Evolutionary conservation across 192 early-diverging fungal genomes (phyloP).

Genomic region (Coemansia sp.): DNA sequence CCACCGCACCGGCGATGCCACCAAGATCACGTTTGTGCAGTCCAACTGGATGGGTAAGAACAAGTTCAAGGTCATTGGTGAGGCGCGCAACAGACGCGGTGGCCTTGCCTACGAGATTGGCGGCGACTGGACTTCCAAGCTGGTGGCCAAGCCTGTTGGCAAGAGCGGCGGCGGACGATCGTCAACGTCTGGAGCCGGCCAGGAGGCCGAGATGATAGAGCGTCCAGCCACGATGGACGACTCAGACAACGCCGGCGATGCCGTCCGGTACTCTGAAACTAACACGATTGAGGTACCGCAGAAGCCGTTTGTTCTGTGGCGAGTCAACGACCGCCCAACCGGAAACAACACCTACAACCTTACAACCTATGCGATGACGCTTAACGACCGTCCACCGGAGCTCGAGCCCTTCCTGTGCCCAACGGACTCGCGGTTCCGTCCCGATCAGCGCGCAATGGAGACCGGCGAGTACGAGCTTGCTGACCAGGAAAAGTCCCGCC

Average conservation of each 20-base stretch:
- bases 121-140: conserved; percentile 67
- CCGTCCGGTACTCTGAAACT: conserved; percentile 25
- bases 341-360: conserved; percentile 68
- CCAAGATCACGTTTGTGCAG: conserved; percentile 75
- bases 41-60: conserved; percentile 71
- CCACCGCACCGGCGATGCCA: conserved; percentile 79
- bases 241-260: conserved; percentile 24
- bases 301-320: conserved; percentile 65
- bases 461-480: conserved; percentile 77
- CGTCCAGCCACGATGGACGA: conserved; percentile 18
- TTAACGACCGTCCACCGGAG: conserved; percentile 67
- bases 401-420: conserved; percentile 67
- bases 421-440: conserved; percentile 81
- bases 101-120: conserved; percentile 62
- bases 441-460: conserved; percentile 88
- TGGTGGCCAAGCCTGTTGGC: conserved; percentile 57
- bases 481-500: conserved; percentile 65
- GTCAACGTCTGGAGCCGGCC: neutral
- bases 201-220: conserved; percentile 29
- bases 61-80: conserved; percentile 65
- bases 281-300: conserved; percentile 44
- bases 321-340: conserved; percentile 56
- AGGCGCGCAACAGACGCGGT: conserved; percentile 55
- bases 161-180: neutral
- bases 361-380: conserved; percentile 73